Evolutionary conservation across 495 filamentous ascomycete genomes (phyloP).

Genomic region (Staphylotrichum longicolle): DNA sequence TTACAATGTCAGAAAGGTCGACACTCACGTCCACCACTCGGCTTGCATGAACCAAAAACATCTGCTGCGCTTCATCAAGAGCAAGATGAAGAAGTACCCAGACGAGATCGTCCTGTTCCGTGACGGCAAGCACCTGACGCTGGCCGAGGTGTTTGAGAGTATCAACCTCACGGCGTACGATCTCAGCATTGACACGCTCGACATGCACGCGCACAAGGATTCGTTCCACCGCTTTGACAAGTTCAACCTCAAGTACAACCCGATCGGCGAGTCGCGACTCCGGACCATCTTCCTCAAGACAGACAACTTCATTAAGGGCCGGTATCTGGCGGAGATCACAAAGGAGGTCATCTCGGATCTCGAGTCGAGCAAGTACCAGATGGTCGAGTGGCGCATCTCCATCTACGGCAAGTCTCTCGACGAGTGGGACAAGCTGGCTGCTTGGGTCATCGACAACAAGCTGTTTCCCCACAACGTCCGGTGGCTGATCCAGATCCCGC

Average conservation of each 20-base stretch:
- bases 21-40: slow-evolving; percentile 98
- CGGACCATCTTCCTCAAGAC: slow-evolving; percentile 98
- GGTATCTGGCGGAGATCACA: slow-evolving; percentile 95
- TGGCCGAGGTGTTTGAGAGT: slow-evolving; percentile 92
- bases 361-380: slow-evolving; percentile 98
- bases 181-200: slow-evolving; percentile 94
- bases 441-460: slow-evolving; percentile 99
- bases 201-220: slow-evolving; percentile 99
- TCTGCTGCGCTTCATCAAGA: slow-evolving; percentile 95
- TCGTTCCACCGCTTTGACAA: slow-evolving; percentile 99
- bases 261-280: slow-evolving; percentile 89
- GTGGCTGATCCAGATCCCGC: slow-evolving; percentile 94
- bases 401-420: slow-evolving; percentile 89
- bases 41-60: slow-evolving; percentile 99
- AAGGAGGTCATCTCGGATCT: slow-evolving; percentile 97
- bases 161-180: slow-evolving; percentile 97
- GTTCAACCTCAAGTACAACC: slow-evolving; percentile 99
- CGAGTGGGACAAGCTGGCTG: slow-evolving; percentile 97
- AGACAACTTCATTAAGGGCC: slow-evolving; percentile 93
- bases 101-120: slow-evolving; percentile 91
- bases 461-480: slow-evolving; percentile 95
- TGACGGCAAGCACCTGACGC: slow-evolving; percentile 87
- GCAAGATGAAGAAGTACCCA: slow-evolving; percentile 96
- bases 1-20: slow-evolving; percentile 97
- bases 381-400: slow-evolving; percentile 98